These are phyloP conservation scores for Chlorella variabilis DNA, from an alignment of 163 green algal genomes.

Conservation along the genomic window DNA sequence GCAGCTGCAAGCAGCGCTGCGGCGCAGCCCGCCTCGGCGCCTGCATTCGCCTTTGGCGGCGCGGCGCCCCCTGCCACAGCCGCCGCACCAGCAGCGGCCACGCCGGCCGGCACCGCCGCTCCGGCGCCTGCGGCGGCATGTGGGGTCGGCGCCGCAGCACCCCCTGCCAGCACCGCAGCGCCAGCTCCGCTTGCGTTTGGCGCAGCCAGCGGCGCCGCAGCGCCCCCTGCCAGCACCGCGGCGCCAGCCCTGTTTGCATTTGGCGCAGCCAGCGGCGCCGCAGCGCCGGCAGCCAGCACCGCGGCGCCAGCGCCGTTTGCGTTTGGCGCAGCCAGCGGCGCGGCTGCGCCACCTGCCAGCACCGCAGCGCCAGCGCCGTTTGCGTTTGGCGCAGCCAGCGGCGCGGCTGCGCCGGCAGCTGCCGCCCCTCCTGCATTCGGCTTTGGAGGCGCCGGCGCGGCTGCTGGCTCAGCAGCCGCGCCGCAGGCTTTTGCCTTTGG, in stretches of 20 bases:
- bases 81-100: background rate
- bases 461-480: background rate
- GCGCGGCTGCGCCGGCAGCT: too few relatives aligned
- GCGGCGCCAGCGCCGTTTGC: too few relatives aligned
- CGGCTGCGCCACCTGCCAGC: too few relatives aligned
- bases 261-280: background rate
- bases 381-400: too few relatives aligned
- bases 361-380: too few relatives aligned
- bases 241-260: too few relatives aligned
- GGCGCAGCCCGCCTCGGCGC: background rate
- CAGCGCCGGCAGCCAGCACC: too few relatives aligned
- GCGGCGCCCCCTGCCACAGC: background rate
- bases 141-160: too few relatives aligned
- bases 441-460: background rate
- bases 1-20: background rate
- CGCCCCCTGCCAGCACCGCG: background rate
- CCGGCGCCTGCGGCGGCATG: too few relatives aligned
- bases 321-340: too few relatives aligned
- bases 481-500: slow-evolving; percentile 1
- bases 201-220: background rate
- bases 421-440: too few relatives aligned
- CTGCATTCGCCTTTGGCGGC: background rate
- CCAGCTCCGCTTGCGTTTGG: background rate
- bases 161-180: background rate
- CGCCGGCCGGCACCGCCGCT: too few relatives aligned